Base-by-base conservation (phyloP, 805 yeast species). In the Hanseniaspora lachancei region DNA sequence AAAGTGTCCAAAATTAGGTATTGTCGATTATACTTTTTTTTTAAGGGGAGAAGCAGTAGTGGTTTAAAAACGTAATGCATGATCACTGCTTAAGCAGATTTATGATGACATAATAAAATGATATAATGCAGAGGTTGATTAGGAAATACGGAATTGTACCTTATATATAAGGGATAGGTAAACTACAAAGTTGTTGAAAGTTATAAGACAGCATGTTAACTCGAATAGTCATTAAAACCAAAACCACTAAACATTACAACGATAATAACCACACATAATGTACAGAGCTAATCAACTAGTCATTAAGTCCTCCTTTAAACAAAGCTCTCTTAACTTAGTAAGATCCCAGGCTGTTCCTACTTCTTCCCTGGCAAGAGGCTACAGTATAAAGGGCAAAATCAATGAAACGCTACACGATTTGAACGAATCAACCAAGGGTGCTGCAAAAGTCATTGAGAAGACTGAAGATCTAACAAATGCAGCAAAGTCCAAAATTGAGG, bases 371-470 rank as follows among this genome's bases (percentile, higher is more conserved):
- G 2, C 18, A 15, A 53, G 56, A 53, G 8, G 15, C 3, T 53
- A 53, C 35, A 39, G 56, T n/a, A 38, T 53, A 18, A 44, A 47
- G 39, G 18, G 34, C 21, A 49, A 39, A 20, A 59, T 63, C n/a
- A 60, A 59, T 27, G 61, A 62, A 46, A 62, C 57, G 7, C 44
- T 64, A 49, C 58, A 62, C 20, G 62, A 62, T 44, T 48, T 64
- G 38, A 62, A 64, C 54, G 60, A 61, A 50, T 53, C 56, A 4
- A 53, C 47, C 10, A 64, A 62, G 50, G 58, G 62, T 2, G 67
- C 64, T 12, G 54, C 61, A 20, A 63, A 61, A 2, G 61, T 65
- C 21, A 62, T 64, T 23, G 64, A 63, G 42, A 63, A 62, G 49
- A 60, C 65, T 7, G 62, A 63, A 39, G 61, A 62, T 18, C 60